Evolutionary conservation across 1,284 basidiomycete species (phyloP).

Genomic region (Naganishia cerealis): DNA sequence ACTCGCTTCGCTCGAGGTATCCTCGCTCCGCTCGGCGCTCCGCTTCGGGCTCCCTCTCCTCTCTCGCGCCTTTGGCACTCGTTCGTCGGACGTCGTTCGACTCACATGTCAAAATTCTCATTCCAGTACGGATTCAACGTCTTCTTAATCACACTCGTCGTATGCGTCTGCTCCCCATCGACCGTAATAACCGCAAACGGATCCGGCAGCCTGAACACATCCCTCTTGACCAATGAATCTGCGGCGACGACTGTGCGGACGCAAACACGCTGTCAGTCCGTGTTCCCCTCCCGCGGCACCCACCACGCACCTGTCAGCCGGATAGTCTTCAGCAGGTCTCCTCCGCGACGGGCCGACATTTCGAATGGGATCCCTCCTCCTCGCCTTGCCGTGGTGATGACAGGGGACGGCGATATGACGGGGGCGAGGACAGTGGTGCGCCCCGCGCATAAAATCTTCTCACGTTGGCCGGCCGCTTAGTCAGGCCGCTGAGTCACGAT

Average conservation of each 20-base stretch:
- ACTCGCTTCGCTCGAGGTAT: background rate
- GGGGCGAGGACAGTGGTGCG: background rate
- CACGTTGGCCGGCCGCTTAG: background rate
- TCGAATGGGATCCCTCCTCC: background rate
- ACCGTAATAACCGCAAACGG: slow-evolving; percentile 94
- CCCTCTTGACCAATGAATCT: slow-evolving; percentile 81
- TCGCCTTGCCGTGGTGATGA: background rate
- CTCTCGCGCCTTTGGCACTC: background rate
- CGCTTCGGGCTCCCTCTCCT: too few species aligned
- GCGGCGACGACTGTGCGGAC: slow-evolving; percentile 76
- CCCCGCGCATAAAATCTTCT: slow-evolving; percentile 7
- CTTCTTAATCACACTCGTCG: slow-evolving; percentile 79
- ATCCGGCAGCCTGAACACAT: slow-evolving; percentile 86
- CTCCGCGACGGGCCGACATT: slow-evolving; percentile 26
- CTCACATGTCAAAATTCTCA: slow-evolving; percentile 83
- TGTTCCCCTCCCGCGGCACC: background rate
- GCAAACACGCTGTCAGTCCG: background rate
- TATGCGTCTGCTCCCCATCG: slow-evolving; percentile 89
- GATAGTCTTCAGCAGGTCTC: slow-evolving; percentile 22
- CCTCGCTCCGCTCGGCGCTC: slow-evolving; percentile 1
- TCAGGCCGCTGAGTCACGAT: slow-evolving; percentile 10
- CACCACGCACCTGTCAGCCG: slow-evolving; percentile 12
- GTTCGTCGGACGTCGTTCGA: slow-evolving; percentile 16
- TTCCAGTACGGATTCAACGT: slow-evolving; percentile 92
- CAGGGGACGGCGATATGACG: background rate